A percentile compares a stretch with the other conserved stretches of the same genome.
Evolutionary conservation across 352 stramenopile genomes (phyloP).

Genomic region (Globisporangium spiculum): DNA sequence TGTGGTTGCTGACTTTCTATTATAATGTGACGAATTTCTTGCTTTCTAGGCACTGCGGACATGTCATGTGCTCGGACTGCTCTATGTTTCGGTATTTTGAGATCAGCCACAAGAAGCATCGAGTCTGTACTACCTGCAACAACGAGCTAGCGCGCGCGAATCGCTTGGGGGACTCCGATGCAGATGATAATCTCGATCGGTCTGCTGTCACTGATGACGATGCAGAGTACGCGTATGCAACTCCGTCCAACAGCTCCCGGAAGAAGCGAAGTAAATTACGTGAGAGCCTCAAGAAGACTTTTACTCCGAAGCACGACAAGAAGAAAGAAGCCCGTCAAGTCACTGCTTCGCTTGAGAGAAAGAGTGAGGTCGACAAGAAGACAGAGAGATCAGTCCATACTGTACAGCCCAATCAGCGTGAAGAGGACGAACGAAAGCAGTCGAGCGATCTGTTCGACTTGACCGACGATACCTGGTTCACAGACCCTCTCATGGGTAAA

Average conservation of each 20-base stretch:
- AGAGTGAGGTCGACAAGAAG: background rate
- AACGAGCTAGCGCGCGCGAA: constrained; percentile 22
- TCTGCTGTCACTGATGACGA: constrained; percentile 9
- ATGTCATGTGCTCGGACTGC: constrained; percentile 77
- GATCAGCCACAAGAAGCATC: constrained; percentile 57
- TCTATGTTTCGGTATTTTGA: constrained; percentile 65
- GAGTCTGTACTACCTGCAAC: constrained; percentile 54
- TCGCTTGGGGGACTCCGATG: constrained; percentile 5
- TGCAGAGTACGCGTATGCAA: background rate
- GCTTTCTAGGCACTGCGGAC: constrained; percentile 43
- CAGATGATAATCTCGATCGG: background rate
- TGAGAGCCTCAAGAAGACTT: constrained; percentile 19
- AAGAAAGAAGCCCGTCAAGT: constrained; percentile 3
- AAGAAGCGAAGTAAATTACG: constrained; percentile 14
- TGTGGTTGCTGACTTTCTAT: background rate
- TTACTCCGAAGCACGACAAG: constrained; percentile 16
- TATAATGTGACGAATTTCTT: background rate
- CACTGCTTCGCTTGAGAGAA: background rate
- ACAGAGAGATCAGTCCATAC: background rate
- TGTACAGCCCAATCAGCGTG: background rate
- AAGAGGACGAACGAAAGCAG: background rate
- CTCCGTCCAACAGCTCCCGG: background rate
- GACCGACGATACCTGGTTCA: constrained; percentile 64
- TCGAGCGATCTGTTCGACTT: constrained; percentile 41
- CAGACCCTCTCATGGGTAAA: constrained; percentile 22